Percentiles rank a stretch among this genome's conserved stretches.
Evolutionary conservation across 805 yeast genomes (phyloP).

Genomic region (Aciculoconidium aculeatum): DNA sequence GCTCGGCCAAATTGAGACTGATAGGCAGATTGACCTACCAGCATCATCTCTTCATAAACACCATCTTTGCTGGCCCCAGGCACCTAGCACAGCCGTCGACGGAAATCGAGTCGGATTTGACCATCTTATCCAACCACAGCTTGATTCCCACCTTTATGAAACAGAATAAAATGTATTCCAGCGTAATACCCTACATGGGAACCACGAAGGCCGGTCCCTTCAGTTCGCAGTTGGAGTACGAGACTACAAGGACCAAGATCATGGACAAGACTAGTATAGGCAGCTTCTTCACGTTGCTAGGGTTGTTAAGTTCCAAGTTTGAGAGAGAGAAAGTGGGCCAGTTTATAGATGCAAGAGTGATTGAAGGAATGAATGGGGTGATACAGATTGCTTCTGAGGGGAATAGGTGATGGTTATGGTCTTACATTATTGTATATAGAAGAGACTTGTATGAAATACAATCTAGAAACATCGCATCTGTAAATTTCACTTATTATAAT

Average conservation of each 20-base stretch:
- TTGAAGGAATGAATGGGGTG: constrained; percentile 28
- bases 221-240: constrained; percentile 8
- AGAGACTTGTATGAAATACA: neutral
- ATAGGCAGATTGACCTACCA: constrained; percentile 21
- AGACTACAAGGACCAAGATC: constrained; percentile 9
- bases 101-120: constrained; percentile 22
- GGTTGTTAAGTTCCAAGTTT: constrained; percentile 25
- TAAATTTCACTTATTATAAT: neutral
- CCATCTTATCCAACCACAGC: constrained; percentile 14
- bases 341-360: constrained; percentile 16
- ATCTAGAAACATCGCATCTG: no score
- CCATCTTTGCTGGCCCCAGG: constrained; percentile 24
- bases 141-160: constrained; percentile 29
- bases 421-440: constrained; percentile 1
- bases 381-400: constrained; percentile 14
- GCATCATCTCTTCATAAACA: constrained; percentile 17
- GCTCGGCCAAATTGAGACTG: constrained; percentile 20
- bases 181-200: constrained; percentile 28
- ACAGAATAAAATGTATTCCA: constrained; percentile 18
- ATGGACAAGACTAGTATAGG: constrained; percentile 24
- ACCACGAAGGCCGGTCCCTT: constrained; percentile 17
- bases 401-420: neutral
- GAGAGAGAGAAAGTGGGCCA: constrained; percentile 16
- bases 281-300: constrained; percentile 34
- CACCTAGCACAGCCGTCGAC: constrained; percentile 23